These are phyloP conservation scores for Crassisporium funariophilum DNA, from an alignment of 768 basidiomycete species.

Conservation along the genomic window DNA sequence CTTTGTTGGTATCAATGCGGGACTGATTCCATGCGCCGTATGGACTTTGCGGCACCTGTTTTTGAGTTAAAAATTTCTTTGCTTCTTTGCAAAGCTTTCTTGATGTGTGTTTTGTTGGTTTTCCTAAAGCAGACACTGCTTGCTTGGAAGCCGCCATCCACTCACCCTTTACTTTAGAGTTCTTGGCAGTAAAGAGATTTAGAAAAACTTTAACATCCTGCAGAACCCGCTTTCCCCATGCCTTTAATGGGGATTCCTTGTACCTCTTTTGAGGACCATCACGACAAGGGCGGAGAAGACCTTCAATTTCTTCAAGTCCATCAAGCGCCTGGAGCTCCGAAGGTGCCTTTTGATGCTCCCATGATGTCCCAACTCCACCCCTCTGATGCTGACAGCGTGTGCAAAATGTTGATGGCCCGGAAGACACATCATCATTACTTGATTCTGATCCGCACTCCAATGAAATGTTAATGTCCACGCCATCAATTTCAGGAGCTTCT, in stretches of 20 bases:
- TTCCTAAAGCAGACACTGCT: conserved; percentile 14
- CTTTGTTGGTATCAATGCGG: conserved; percentile 27
- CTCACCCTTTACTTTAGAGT: conserved; percentile 10
- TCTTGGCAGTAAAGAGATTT: neutral
- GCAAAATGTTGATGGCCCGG: neutral
- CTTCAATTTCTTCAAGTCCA: neutral
- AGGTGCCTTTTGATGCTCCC: neutral
- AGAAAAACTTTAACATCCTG: neutral
- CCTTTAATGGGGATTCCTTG: neutral
- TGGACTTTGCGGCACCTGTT: conserved; percentile 21
- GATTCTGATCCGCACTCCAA: neutral
- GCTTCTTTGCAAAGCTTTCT: conserved; percentile 14
- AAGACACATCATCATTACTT: neutral
- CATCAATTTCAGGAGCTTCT: neutral
- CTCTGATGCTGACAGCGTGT: neutral
- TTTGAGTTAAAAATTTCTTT: conserved; percentile 20
- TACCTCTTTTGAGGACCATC: neutral
- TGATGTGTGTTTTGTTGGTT: conserved; percentile 10
- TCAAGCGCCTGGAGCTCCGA: neutral
- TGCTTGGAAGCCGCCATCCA: conserved; percentile 24
- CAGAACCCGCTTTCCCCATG: neutral
- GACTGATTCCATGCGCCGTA: conserved; percentile 31
- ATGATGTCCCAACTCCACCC: neutral
- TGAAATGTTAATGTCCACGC: neutral
- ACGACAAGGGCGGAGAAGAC: neutral